Evolutionary conservation across 805 yeast species (phyloP).

Genomic region (Metschnikowia koreensis): DNA sequence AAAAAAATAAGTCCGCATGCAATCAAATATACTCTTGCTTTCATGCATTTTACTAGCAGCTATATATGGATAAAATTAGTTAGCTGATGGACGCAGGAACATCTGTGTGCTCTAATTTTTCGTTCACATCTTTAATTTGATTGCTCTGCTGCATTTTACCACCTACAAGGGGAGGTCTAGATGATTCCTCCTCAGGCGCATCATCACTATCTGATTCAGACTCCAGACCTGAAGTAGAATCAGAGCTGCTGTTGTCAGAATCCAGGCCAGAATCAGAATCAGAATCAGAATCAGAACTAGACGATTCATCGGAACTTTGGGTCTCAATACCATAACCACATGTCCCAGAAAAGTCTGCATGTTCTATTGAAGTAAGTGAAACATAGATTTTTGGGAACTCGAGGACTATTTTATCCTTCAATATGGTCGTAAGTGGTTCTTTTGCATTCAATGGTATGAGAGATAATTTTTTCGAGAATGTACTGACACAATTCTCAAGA

Average conservation of each 20-base stretch:
- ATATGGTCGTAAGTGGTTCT: conserved; percentile 43
- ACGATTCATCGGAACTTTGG: conserved; percentile 17
- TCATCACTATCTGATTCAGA: conserved; percentile 22
- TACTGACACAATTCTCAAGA: conserved; percentile 31
- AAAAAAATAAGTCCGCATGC: not conserved
- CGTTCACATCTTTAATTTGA: not conserved
- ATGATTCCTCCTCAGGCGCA: conserved; percentile 36
- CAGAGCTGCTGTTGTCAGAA: conserved; percentile 10
- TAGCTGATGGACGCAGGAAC: not conserved
- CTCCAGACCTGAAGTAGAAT: conserved; percentile 9
- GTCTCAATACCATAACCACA: conserved; percentile 13
- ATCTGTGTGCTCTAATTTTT: not conserved
- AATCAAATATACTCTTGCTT: too few relatives aligned
- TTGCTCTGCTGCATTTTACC: not conserved
- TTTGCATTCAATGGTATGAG: conserved; percentile 38
- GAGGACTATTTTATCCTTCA: conserved; percentile 60
- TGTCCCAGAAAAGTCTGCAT: conserved; percentile 1
- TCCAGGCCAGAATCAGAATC: conserved; percentile 8
- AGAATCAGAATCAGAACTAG: conserved; percentile 1
- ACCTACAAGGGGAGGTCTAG: conserved; percentile 16
- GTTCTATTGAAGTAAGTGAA: conserved; percentile 16
- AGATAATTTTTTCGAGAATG: conserved; percentile 16
- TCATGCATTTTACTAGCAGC: too few relatives aligned
- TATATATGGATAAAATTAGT: too few relatives aligned
- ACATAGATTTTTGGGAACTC: conserved; percentile 76